Evolutionary conservation across 2,329 filamentous ascomycete species (phyloP).

Genomic region (Aspergillus brasiliensis): DNA sequence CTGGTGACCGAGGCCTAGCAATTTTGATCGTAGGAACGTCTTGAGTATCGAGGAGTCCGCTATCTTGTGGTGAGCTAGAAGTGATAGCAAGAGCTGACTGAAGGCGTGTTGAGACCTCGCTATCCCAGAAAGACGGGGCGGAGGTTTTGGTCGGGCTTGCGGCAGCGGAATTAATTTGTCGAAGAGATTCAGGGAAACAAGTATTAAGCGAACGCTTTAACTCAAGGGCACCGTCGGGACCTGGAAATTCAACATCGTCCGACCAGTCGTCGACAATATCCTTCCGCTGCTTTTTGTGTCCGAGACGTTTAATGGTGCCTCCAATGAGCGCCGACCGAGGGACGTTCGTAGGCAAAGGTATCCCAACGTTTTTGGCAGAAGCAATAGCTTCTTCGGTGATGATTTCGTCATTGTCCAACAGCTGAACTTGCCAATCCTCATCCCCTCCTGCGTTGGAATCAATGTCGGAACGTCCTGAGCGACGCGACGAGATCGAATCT

Average conservation of each 20-base stretch:
- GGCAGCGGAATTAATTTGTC: slow-evolving; percentile 61
- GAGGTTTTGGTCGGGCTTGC: slow-evolving; percentile 43
- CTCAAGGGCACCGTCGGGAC: slow-evolving; percentile 57
- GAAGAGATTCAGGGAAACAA: slow-evolving; percentile 68
- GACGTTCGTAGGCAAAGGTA: slow-evolving; percentile 84
- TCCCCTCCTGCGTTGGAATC: slow-evolving; percentile 72
- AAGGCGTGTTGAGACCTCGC: slow-evolving; percentile 49
- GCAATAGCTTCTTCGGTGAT: slow-evolving; percentile 84
- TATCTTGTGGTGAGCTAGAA: slow-evolving; percentile 65
- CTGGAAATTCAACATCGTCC: slow-evolving; percentile 73
- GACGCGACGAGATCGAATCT: slow-evolving; percentile 78
- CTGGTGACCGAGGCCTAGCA: slow-evolving; percentile 58
- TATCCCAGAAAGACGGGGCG: slow-evolving; percentile 30
- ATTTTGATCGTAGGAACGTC: slow-evolving; percentile 70
- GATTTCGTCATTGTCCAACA: slow-evolving; percentile 81
- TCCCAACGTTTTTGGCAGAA: slow-evolving; percentile 83
- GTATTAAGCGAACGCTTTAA: slow-evolving; percentile 65
- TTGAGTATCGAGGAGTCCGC: slow-evolving; percentile 64
- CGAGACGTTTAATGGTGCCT: slow-evolving; percentile 88
- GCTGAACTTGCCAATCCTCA: slow-evolving; percentile 83
- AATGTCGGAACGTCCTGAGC: slow-evolving; percentile 80
- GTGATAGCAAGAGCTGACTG: slow-evolving; percentile 60
- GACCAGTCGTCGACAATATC: slow-evolving; percentile 79
- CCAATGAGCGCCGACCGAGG: slow-evolving; percentile 87
- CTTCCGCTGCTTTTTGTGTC: slow-evolving; percentile 70